A percentile compares a stretch with the other conserved stretches of the same genome.
Conservation (phyloP, 2,329 filamentous ascomycete species). For the Alternaria arborescens region DNA sequence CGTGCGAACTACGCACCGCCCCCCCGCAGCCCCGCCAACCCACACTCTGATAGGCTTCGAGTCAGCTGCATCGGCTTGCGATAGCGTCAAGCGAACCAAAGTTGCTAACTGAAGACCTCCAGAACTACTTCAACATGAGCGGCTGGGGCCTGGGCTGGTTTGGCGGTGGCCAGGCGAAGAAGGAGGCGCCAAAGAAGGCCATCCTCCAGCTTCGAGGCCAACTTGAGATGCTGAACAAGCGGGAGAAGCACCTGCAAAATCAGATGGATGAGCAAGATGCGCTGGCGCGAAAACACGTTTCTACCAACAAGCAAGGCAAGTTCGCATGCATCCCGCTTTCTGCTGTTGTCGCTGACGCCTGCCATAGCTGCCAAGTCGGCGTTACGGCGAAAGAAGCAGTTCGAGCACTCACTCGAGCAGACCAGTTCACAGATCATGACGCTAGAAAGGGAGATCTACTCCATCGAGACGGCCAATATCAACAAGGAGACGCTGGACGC, state of each 20-base stretch:
- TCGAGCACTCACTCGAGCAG: constrained; percentile 91
- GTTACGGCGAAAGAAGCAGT: constrained; percentile 90
- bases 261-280: constrained; percentile 94
- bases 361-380: constrained; percentile 84
- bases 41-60: constrained; percentile 23
- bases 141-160: constrained; percentile 76
- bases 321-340: constrained; percentile 45
- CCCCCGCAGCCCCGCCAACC: constrained; percentile 31
- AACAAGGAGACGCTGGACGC: constrained; percentile 95
- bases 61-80: constrained; percentile 1
- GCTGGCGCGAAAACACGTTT: constrained; percentile 87
- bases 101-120: constrained; percentile 7
- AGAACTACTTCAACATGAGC: constrained; percentile 39
- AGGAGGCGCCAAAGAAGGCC: constrained; percentile 95
- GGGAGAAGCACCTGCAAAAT: constrained; percentile 87
- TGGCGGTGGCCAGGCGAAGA: constrained; percentile 83
- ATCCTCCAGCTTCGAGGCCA: constrained; percentile 88
- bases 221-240: constrained; percentile 97
- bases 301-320: constrained; percentile 89
- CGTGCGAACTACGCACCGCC: constrained; percentile 17
- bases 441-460: constrained; percentile 93
- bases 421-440: constrained; percentile 89
- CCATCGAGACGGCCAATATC: constrained; percentile 98
- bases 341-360: constrained; percentile 9
- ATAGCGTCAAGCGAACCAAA: constrained; percentile 1